These are phyloP conservation scores for Balakata baccata DNA, from an alignment of 345 rosid species.

Conservation along the genomic window DNA sequence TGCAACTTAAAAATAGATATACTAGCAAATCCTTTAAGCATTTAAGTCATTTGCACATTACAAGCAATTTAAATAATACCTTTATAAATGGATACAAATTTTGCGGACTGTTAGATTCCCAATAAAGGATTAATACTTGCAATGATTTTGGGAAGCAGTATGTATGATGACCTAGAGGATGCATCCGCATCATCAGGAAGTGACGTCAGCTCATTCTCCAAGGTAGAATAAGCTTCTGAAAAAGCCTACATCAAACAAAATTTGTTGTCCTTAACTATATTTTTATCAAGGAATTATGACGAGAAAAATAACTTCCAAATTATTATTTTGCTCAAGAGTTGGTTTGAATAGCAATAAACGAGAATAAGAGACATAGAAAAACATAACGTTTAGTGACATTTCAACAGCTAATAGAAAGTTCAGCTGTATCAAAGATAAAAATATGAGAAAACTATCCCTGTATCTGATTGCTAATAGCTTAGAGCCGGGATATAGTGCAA, in stretches of 20 bases:
- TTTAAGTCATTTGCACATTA: constrained; percentile 15
- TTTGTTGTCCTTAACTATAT: background rate
- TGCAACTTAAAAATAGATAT: background rate
- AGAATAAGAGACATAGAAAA: background rate
- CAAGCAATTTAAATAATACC: constrained; percentile 13
- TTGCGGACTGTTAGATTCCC: constrained; percentile 12
- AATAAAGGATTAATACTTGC: constrained; percentile 51
- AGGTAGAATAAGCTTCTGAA: constrained; percentile 80
- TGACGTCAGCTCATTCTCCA: constrained; percentile 72
- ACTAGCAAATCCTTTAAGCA: background rate
- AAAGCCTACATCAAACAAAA: constrained; percentile 65
- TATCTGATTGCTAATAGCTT: background rate
- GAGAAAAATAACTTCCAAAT: background rate
- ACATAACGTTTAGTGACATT: background rate
- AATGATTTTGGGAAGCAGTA: constrained; percentile 71
- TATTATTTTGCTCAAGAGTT: background rate
- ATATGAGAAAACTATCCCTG: background rate
- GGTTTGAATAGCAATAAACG: background rate
- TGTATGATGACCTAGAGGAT: constrained; percentile 36
- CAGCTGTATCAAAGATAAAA: background rate
- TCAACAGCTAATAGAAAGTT: background rate
- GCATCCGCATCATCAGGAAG: constrained; percentile 44
- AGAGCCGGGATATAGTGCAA: background rate
- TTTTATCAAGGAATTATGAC: background rate
- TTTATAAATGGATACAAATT: background rate